Evolutionary conservation across 257 asterid genomes (phyloP).

Genomic region (Gentiana macrophylla): DNA sequence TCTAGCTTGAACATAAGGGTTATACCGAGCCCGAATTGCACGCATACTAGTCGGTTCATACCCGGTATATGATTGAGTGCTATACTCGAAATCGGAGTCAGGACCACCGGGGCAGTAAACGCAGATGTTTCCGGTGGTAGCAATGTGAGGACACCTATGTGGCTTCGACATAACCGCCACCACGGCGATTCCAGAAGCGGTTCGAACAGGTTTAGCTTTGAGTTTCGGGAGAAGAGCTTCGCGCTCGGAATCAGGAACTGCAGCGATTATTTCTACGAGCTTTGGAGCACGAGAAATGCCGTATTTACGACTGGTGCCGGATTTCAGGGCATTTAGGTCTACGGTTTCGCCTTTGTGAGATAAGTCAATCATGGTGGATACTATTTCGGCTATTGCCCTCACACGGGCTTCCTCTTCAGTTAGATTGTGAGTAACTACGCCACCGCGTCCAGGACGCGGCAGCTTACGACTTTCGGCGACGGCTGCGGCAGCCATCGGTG

Average conservation of each 20-base stretch:
- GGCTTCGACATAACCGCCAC: conserved; percentile 99
- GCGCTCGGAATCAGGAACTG: conserved; percentile 85
- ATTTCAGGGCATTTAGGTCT: conserved; percentile 80
- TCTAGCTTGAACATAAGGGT: conserved; percentile 97
- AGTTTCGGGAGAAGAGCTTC: conserved; percentile 83
- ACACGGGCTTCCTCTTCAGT: conserved; percentile 93
- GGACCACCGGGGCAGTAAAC: conserved; percentile 99
- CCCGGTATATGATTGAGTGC: conserved; percentile 97
- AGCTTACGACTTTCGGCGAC: conserved; percentile 62
- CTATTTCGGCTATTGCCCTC: conserved; percentile 91
- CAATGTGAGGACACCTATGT: conserved; percentile 96
- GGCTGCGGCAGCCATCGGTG: conserved; percentile 45
- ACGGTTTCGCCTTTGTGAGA: conserved; percentile 79
- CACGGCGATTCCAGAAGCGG: conserved; percentile 98
- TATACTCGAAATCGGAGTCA: conserved; percentile 94
- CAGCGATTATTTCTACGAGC: conserved; percentile 97
- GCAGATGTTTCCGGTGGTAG: conserved; percentile 94
- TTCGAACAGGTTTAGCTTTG: conserved; percentile 91
- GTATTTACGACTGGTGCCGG: conserved; percentile 87
- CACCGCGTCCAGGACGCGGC: conserved; percentile 98
- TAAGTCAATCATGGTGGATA: conserved; percentile 77
- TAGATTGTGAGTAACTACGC: conserved; percentile 62
- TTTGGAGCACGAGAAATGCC: conserved; percentile 92
- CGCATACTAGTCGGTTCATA: conserved; percentile 99
- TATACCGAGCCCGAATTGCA: conserved; percentile 99